A percentile compares a stretch with the other conserved stretches of the same genome.
Evolutionary conservation across 2,329 filamentous ascomycete genomes (phyloP).

Genomic region (Hypoxylon rubiginosum): DNA sequence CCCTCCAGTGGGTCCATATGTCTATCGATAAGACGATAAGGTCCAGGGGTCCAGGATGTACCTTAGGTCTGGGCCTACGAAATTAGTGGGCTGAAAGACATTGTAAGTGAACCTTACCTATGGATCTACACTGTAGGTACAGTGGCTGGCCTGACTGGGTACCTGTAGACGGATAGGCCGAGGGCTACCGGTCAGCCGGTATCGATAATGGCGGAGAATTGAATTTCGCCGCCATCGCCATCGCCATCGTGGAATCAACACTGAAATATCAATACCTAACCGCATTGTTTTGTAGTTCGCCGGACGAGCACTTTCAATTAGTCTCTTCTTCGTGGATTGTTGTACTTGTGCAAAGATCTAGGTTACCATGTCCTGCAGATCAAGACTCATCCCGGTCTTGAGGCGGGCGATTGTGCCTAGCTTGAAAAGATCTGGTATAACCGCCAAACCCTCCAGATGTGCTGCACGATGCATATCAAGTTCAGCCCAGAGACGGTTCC

Average conservation of each 20-base stretch:
- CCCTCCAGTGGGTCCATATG: conserved; percentile 25
- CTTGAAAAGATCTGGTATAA: conserved; percentile 35
- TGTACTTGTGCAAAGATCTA: conserved; percentile 14
- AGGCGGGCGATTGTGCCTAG: conserved; percentile 45
- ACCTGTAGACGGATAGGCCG: too few relatives aligned
- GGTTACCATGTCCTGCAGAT: conserved; percentile 48
- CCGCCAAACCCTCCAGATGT: conserved; percentile 18
- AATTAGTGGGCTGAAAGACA: background rate
- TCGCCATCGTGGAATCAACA: background rate
- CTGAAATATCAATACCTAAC: background rate
- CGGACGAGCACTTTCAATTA: background rate
- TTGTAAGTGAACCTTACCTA: too few relatives aligned
- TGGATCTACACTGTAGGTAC: too few relatives aligned
- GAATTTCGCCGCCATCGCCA: conserved; percentile 2
- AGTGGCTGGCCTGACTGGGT: too few relatives aligned
- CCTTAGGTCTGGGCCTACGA: conserved; percentile 7
- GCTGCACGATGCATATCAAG: conserved; percentile 46
- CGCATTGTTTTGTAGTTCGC: conserved; percentile 15
- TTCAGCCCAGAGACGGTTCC: conserved; percentile 47
- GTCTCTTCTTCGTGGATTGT: background rate
- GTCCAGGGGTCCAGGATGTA: conserved; percentile 8
- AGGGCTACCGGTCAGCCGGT: background rate
- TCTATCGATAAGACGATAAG: conserved; percentile 35
- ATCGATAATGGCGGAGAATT: conserved; percentile 28
- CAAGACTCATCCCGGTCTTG: conserved; percentile 47